Evolutionary conservation across 306 rosid genomes (phyloP), one percentile per base, ranked within the genome.

Genomic region (Prunus mira): DNA sequence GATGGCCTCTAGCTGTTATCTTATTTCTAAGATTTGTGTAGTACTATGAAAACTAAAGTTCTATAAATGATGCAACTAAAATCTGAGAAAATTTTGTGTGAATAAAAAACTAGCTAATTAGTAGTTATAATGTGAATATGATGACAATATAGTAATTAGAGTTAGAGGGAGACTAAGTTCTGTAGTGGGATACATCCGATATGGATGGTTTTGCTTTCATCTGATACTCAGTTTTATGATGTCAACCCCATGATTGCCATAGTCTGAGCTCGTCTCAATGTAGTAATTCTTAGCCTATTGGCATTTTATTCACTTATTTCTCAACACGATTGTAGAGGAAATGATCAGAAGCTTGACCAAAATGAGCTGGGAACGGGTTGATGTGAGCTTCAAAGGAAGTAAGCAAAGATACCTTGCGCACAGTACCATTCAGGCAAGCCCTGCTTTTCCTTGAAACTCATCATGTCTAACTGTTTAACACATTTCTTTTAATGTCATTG

Each of bases 301-400:
- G 56, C 22, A 20, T 69, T 34, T 67, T 67, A 49, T 22, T 47
- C 71, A 69, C 84, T 82, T n/a, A 34, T 57, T 55, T 58, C 27
- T 8, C 10, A 22, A 55, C 27, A 47, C 32, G 64, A 45, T 73
- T 85, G 78, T 68, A 94, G 98, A 92, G 85, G 90, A 85, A 84
- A 92, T 94, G 95, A 64, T 94, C 47, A 86, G 89, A 80, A 80
- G 91, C 62, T 83, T 94, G 78, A 87, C 91, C 41, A 80, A 82
- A 25, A 50, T 94, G 88, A 84, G 89, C 79, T 95, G 98, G 97
- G 98, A 92, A 56, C 74, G 97, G 54, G 76, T 95, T 65, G 97
- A 95, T 83, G 95, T 95, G 60, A 87, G 81, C 81, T 95, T 95
- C 76, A 80, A 83, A 12, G 85, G 91, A 65, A 89, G 86, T 71